phyloP scores from a whole-genome alignment of 108 stramenopile species.

The Fragilaria radians region DNA sequence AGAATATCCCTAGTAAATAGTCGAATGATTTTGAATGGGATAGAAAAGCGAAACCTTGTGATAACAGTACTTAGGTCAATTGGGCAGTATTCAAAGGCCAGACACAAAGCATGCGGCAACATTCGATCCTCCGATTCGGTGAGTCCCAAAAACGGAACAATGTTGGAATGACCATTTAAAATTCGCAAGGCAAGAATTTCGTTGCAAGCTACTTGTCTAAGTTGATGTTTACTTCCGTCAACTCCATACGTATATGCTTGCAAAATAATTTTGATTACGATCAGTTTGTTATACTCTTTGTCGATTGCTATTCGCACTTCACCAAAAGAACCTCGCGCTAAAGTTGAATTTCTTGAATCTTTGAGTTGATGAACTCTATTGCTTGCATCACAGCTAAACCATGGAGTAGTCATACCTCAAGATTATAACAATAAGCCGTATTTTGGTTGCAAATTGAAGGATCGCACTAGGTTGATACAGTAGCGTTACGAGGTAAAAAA shows the following conservation, averaged over 20 bases:
- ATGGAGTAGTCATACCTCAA: no score
- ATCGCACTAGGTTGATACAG: no score
- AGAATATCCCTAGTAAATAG: constrained; percentile 51
- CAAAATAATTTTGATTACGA: constrained; percentile 57
- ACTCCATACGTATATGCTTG: constrained; percentile 22
- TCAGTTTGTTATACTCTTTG: constrained; percentile 12
- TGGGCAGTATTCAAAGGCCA: constrained; percentile 70
- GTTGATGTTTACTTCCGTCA: neutral
- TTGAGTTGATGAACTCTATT: no score
- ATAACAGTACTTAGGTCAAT: constrained; percentile 51
- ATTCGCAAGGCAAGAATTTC: constrained; percentile 32
- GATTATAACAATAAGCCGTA: no score
- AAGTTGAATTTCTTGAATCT: constrained; percentile 25
- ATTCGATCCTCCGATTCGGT: constrained; percentile 10
- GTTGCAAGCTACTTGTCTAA: constrained; percentile 21
- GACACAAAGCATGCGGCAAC: constrained; percentile 18
- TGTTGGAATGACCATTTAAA: constrained; percentile 33
- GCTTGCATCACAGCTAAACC: no score
- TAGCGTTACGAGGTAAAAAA: no score
- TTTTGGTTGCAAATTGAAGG: no score
- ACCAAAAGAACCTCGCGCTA: constrained; percentile 67
- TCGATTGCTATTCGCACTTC: constrained; percentile 49
- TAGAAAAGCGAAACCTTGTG: constrained; percentile 16
- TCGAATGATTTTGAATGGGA: constrained; percentile 27
- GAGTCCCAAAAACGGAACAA: constrained; percentile 19